These are phyloP conservation scores for Beauveria sp. DNA, from an alignment of 2,329 filamentous ascomycete genomes.

Conservation along the genomic window DNA sequence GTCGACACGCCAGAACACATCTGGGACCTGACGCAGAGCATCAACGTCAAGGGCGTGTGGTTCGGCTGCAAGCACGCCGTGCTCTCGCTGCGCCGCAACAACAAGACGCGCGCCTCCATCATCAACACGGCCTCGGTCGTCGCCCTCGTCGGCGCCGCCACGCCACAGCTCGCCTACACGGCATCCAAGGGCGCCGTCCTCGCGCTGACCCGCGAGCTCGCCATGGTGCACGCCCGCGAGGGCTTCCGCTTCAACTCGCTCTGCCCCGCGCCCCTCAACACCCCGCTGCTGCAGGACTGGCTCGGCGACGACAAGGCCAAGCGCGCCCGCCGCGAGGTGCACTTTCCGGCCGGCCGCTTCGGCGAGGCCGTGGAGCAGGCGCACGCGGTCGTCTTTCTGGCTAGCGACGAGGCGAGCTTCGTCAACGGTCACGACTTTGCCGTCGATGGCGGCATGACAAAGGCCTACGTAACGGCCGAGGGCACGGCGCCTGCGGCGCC, in stretches of 20 bases:
- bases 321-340: conserved; percentile 73
- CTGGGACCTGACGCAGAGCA: conserved; percentile 88
- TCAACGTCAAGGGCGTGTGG: conserved; percentile 99
- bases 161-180: conserved; percentile 86
- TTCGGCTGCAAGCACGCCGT: conserved; percentile 90
- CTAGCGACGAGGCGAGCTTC: conserved; percentile 81
- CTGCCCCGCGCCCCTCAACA: conserved; percentile 88
- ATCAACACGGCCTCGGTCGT: conserved; percentile 92
- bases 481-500: conserved; percentile 48
- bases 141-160: conserved; percentile 77
- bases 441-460: conserved; percentile 92
- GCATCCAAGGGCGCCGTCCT: conserved; percentile 89
- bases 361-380: conserved; percentile 93
- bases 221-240: conserved; percentile 86
- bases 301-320: conserved; percentile 80
- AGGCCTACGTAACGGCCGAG: conserved; percentile 71
- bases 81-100: conserved; percentile 67
- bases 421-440: conserved; percentile 90
- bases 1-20: conserved; percentile 80
- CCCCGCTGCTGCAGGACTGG: conserved; percentile 86
- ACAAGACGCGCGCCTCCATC: conserved; percentile 71
- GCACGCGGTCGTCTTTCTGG: conserved; percentile 79
- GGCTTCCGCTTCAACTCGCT: conserved; percentile 83
- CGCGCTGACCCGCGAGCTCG: conserved; percentile 81
- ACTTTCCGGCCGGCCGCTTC: conserved; percentile 83